Evolutionary conservation across 352 stramenopile genomes (phyloP).

Genomic region (Phytophthora colocasiae): DNA sequence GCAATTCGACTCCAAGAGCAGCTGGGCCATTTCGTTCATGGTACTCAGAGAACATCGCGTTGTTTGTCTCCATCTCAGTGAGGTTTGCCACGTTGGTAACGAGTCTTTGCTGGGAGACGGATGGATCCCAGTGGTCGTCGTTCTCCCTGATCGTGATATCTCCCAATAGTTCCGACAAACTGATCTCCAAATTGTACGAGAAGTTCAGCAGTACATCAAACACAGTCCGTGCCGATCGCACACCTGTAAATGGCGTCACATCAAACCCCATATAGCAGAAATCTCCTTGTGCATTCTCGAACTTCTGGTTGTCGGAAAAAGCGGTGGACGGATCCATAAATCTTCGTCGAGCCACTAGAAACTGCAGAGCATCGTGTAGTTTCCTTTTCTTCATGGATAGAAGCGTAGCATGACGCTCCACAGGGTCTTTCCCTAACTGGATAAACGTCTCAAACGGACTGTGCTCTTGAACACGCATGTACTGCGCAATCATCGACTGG

Average conservation of each 20-base stretch:
- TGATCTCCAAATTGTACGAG: conserved; percentile 61
- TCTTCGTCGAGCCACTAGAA: conserved; percentile 38
- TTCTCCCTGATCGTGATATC: conserved; percentile 62
- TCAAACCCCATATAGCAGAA: conserved; percentile 59
- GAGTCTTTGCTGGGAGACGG: conserved; percentile 46
- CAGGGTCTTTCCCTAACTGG: conserved; percentile 38
- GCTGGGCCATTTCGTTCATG: conserved; percentile 28
- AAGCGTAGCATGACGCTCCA: conserved; percentile 41
- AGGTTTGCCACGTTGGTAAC: conserved; percentile 43
- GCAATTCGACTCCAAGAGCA: conserved; percentile 30
- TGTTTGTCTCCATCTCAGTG: conserved; percentile 55
- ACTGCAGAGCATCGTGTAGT: conserved; percentile 42
- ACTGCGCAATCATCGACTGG: conserved; percentile 51
- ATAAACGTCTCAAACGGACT: conserved; percentile 53
- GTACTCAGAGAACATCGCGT: conserved; percentile 49
- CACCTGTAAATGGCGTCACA: conserved; percentile 51
- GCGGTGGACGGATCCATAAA: conserved; percentile 43
- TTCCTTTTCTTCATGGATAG: conserved; percentile 48
- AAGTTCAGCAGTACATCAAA: conserved; percentile 60
- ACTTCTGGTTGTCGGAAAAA: conserved; percentile 54
- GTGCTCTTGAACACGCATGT: conserved; percentile 47
- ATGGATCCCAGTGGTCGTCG: conserved; percentile 50
- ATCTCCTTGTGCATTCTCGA: conserved; percentile 47
- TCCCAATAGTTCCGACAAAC: conserved; percentile 50
- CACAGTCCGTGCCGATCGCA: conserved; percentile 37